Evolutionary conservation across 352 stramenopile species (phyloP).

Genomic region (Pythium aquatile): DNA sequence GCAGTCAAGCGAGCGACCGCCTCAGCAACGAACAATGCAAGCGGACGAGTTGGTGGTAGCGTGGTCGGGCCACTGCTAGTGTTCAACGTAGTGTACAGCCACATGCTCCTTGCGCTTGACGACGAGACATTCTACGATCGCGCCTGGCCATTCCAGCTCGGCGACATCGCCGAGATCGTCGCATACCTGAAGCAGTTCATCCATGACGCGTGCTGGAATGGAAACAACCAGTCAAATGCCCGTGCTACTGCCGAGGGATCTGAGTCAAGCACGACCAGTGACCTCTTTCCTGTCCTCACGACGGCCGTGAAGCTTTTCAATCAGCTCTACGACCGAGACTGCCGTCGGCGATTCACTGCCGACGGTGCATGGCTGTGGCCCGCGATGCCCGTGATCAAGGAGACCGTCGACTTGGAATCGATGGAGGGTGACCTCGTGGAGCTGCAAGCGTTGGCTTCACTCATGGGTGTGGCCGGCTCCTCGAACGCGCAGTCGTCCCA

Average conservation of each 20-base stretch:
- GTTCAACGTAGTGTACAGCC: slow-evolving; percentile 66
- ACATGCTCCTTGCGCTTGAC: slow-evolving; percentile 61
- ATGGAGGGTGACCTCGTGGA: slow-evolving; percentile 58
- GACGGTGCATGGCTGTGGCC: slow-evolving; percentile 68
- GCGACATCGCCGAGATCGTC: slow-evolving; percentile 45
- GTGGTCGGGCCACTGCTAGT: slow-evolving; percentile 49
- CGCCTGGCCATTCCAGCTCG: slow-evolving; percentile 45
- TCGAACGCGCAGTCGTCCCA: slow-evolving; percentile 31
- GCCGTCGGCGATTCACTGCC: slow-evolving; percentile 43
- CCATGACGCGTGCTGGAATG: slow-evolving; percentile 67
- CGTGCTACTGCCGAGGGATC: neutral
- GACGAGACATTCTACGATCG: slow-evolving; percentile 74
- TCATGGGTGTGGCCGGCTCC: slow-evolving; percentile 34
- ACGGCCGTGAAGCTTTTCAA: slow-evolving; percentile 79
- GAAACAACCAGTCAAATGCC: slow-evolving; percentile 2
- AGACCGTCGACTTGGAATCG: slow-evolving; percentile 60
- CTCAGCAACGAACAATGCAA: slow-evolving; percentile 10
- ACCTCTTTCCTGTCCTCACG: slow-evolving; percentile 48
- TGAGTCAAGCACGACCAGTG: neutral
- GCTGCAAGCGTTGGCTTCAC: slow-evolving; percentile 43
- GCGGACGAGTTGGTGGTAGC: slow-evolving; percentile 5
- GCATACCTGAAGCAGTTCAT: slow-evolving; percentile 63
- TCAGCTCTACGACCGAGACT: slow-evolving; percentile 75
- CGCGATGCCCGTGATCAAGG: slow-evolving; percentile 59
- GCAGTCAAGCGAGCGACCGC: slow-evolving; percentile 29